These are phyloP conservation scores for Collybia sordida DNA, from an alignment of 768 basidiomycete species.

Conservation along the genomic window DNA sequence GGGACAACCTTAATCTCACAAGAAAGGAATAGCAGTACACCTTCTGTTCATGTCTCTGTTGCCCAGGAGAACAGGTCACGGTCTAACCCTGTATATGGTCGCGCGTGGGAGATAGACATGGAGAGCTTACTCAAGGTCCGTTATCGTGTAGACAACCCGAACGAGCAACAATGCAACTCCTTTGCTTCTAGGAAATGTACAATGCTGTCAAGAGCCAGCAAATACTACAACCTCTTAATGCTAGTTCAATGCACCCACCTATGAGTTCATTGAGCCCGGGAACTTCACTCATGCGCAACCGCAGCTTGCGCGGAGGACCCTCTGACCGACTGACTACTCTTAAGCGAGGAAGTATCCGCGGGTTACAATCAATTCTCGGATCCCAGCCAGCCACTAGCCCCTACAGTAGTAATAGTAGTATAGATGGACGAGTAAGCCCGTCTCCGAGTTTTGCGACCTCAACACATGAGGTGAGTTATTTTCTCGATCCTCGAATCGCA, in stretches of 20 bases:
- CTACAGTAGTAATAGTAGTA: slow-evolving; percentile 80
- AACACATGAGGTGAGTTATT: slow-evolving; percentile 65
- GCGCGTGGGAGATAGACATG: slow-evolving; percentile 84
- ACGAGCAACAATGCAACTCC: slow-evolving; percentile 3
- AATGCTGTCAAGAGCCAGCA: slow-evolving; percentile 87
- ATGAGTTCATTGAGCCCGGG: slow-evolving; percentile 61
- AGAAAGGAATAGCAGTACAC: slow-evolving; percentile 59
- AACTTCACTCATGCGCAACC: slow-evolving; percentile 54
- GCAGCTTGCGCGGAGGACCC: slow-evolving; percentile 62
- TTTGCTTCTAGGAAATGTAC: slow-evolving; percentile 80
- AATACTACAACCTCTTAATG: slow-evolving; percentile 78
- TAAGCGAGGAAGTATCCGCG: slow-evolving; percentile 92
- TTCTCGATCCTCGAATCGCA: neutral
- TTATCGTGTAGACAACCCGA: neutral
- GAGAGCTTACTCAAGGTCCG: slow-evolving; percentile 81
- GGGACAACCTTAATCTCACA: slow-evolving; percentile 23
- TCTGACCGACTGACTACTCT: slow-evolving; percentile 72
- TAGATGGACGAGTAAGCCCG: slow-evolving; percentile 90
- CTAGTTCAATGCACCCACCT: slow-evolving; percentile 44
- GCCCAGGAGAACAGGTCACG: slow-evolving; percentile 31
- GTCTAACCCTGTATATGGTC: slow-evolving; percentile 48
- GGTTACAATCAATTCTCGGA: slow-evolving; percentile 76
- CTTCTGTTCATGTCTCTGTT: slow-evolving; percentile 58
- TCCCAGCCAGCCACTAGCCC: slow-evolving; percentile 69
- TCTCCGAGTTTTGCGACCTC: slow-evolving; percentile 93